Evolutionary conservation across 495 filamentous ascomycete genomes (phyloP), one percentile per base, ranked within the genome.

Genomic region (Aspergillus asperescens): DNA sequence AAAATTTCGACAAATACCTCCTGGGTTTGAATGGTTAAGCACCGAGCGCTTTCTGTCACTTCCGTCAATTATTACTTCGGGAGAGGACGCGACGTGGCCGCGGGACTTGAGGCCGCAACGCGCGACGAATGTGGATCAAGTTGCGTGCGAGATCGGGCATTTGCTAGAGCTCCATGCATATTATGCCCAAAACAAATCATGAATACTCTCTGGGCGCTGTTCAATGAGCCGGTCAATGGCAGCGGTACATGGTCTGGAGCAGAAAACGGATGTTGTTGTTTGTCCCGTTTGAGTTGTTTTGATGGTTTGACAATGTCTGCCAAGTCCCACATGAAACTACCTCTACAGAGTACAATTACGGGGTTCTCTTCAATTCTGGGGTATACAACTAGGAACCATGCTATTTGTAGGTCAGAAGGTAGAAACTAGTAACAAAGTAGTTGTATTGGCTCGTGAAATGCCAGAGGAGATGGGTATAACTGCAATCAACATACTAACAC

Each of bases 271-370:
- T 45, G 50, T 56, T 54, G 16, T 50, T 52, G 60, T 62, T 63
- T 63, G 60, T 32, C 41, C 23, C 10, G 58, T 59, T 66, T 62
- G 58, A 37, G 24, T 29, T 50, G 44, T 57, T 48, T 56, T 41
- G 38, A 47, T 42, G 52, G 57, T 44, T 50, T 38, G 41, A 28
- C 34, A 54, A 52, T 43, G 15, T 23, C 41, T 48, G 56, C 60
- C 54, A 61, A 58, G 39, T 46, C 56, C 51, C 56, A n/a, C 13
- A 1, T 28, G 24, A 6, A 13, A 19, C 2, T 39, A 35, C n/a
- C n/a, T n/a, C n/a, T n/a, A n/a, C n/a, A n/a, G n/a, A n/a, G n/a
- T n/a, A n/a, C n/a, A n/a, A n/a, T n/a, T n/a, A n/a, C n/a, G n/a
- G n/a, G n/a, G n/a, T n/a, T n/a, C n/a, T n/a, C n/a, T n/a, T n/a